Evolutionary conservation across 768 basidiomycete genomes (phyloP).

Genomic region (Glaciozyma martinii): DNA sequence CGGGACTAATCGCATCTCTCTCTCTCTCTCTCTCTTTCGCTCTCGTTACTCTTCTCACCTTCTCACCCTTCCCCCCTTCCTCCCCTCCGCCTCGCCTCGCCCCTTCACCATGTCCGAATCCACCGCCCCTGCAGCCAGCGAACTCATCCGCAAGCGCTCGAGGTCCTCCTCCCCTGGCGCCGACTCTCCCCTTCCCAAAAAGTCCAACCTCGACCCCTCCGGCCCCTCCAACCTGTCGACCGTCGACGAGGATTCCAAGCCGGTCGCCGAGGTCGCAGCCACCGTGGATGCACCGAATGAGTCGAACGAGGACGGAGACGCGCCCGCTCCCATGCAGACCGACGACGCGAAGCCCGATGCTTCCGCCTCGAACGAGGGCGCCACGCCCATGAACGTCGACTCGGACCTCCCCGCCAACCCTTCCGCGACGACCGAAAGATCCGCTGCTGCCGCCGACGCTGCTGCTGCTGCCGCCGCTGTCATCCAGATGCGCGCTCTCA

Average conservation of each 20-base stretch:
- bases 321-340: background rate
- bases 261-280: constrained; percentile 9
- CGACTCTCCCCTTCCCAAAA: constrained; percentile 25
- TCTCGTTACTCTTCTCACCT: background rate
- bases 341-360: background rate
- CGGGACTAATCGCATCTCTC: no score
- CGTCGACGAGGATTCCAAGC: constrained; percentile 11
- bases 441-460: constrained; percentile 27
- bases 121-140: constrained; percentile 17
- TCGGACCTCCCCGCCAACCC: constrained; percentile 23
- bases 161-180: constrained; percentile 29
- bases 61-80: background rate
- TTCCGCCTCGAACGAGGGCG: constrained; percentile 1
- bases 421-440: background rate
- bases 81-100: background rate
- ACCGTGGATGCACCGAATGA: constrained; percentile 3
- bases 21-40: no score
- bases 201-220: constrained; percentile 20
- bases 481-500: constrained; percentile 96
- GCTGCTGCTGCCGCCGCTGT: constrained; percentile 45
- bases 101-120: constrained; percentile 13
- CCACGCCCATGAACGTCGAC: constrained; percentile 29
- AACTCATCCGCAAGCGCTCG: constrained; percentile 31
- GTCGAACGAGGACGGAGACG: background rate
- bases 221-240: constrained; percentile 20